phyloP scores from a whole-genome alignment of 768 basidiomycete species.

The Sistotremastrum suecicum region DNA sequence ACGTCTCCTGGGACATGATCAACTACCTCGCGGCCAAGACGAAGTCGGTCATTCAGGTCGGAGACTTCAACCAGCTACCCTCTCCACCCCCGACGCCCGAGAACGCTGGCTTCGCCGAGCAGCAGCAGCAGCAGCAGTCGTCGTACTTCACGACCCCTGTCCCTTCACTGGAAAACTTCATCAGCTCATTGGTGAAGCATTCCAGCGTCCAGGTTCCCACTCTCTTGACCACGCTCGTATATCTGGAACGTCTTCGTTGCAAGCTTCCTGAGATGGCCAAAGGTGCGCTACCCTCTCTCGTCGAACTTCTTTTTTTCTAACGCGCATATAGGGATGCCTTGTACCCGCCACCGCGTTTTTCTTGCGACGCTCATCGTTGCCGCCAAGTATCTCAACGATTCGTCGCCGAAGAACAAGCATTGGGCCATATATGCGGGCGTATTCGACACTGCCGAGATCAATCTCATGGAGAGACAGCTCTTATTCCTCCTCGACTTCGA shows the following conservation, averaged over 20 bases:
- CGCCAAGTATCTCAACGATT: constrained; percentile 94
- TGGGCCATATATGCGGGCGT: constrained; percentile 71
- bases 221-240: constrained; percentile 79
- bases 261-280: constrained; percentile 76
- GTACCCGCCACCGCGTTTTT: constrained; percentile 91
- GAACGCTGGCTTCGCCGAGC: constrained; percentile 26
- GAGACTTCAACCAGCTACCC: constrained; percentile 26
- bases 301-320: constrained; percentile 5
- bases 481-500: constrained; percentile 87
- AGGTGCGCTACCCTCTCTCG: constrained; percentile 34
- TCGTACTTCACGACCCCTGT: constrained; percentile 19
- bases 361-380: constrained; percentile 91
- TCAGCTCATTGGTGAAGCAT: constrained; percentile 60
- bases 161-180: constrained; percentile 72
- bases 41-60: constrained; percentile 46
- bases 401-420: constrained; percentile 89
- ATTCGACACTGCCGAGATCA: constrained; percentile 72
- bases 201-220: constrained; percentile 88
- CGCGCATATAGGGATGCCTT: constrained; percentile 46
- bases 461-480: constrained; percentile 95
- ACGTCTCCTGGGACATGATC: constrained; percentile 78
- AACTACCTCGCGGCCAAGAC: constrained; percentile 70
- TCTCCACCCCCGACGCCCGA: constrained; percentile 60
- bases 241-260: constrained; percentile 72
- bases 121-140: constrained; percentile 13